phyloP scores from a whole-genome alignment of 2,329 filamentous ascomycete species.

The Arthrobotrys pseudoclavata region DNA sequence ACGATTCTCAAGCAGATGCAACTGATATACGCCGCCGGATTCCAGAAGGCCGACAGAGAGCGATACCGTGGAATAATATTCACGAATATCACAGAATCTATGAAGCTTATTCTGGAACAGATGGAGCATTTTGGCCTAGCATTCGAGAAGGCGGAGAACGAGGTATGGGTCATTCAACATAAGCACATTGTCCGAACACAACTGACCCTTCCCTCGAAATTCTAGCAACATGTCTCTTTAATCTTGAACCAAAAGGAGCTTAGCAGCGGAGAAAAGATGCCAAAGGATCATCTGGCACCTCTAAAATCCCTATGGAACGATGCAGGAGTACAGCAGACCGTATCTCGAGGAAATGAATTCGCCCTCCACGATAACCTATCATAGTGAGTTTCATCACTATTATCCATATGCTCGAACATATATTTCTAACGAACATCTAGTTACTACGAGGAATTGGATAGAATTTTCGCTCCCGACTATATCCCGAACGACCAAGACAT shows the following conservation, averaged over 20 bases:
- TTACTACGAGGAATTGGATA: slow-evolving; percentile 84
- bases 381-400: slow-evolving; percentile 74
- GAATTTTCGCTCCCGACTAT: slow-evolving; percentile 81
- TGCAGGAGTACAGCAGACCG: slow-evolving; percentile 84
- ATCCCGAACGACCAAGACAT: slow-evolving; percentile 95
- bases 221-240: slow-evolving; percentile 79
- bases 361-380: slow-evolving; percentile 94
- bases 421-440: slow-evolving; percentile 68
- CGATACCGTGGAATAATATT: slow-evolving; percentile 97
- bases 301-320: slow-evolving; percentile 89
- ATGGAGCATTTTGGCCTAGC: slow-evolving; percentile 87
- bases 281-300: slow-evolving; percentile 80
- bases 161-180: slow-evolving; percentile 72
- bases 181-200: background rate
- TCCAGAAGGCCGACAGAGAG: slow-evolving; percentile 87
- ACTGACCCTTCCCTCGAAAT: slow-evolving; percentile 57
- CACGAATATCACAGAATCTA: slow-evolving; percentile 91
- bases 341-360: slow-evolving; percentile 94
- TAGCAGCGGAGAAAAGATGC: slow-evolving; percentile 83
- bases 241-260: slow-evolving; percentile 86
- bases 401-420: background rate
- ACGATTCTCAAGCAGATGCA: slow-evolving; percentile 99
- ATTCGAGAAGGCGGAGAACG: slow-evolving; percentile 83
- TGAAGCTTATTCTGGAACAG: slow-evolving; percentile 88
- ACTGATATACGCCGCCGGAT: slow-evolving; percentile 93